Evolutionary conservation across 148 eudicot genomes (phyloP).

Genomic region (Polygonum maritimum): DNA sequence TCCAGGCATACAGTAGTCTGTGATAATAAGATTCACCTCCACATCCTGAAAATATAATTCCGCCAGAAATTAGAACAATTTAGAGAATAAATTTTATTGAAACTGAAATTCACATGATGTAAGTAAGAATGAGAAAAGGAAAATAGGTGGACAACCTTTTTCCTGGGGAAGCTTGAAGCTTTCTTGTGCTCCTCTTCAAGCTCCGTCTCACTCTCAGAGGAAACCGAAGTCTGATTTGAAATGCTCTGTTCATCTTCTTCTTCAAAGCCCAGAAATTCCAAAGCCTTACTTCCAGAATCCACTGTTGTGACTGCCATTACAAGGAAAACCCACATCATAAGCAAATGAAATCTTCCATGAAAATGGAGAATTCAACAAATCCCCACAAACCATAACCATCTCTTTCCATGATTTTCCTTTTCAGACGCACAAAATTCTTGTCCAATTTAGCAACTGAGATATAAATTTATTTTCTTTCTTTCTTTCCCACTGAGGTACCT

Average conservation of each 20-base stretch:
- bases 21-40: slow-evolving; percentile 79
- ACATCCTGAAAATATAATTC: slow-evolving; percentile 34
- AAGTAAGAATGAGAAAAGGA: background rate
- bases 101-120: background rate
- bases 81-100: background rate
- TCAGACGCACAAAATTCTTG: background rate
- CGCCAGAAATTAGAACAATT: background rate
- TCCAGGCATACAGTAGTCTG: slow-evolving; percentile 97
- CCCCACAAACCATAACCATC: background rate
- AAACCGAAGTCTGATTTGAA: slow-evolving; percentile 35
- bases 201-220: slow-evolving; percentile 36
- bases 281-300: slow-evolving; percentile 93
- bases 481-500: slow-evolving; percentile 28
- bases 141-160: background rate
- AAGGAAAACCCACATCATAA: slow-evolving; percentile 10
- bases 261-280: slow-evolving; percentile 70
- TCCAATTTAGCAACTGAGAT: background rate
- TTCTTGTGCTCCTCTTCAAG: slow-evolving; percentile 25
- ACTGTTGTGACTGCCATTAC: slow-evolving; percentile 81
- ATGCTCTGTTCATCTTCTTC: slow-evolving; percentile 25
- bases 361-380: background rate
- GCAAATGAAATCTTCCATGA: slow-evolving; percentile 3
- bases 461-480: too few relatives aligned
- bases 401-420: background rate
- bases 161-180: slow-evolving; percentile 19